Evolutionary conservation across 192 early-diverging fungal species (phyloP), one percentile per base, ranked within the genome.

Genomic region (Pilobolus umbonatus): DNA sequence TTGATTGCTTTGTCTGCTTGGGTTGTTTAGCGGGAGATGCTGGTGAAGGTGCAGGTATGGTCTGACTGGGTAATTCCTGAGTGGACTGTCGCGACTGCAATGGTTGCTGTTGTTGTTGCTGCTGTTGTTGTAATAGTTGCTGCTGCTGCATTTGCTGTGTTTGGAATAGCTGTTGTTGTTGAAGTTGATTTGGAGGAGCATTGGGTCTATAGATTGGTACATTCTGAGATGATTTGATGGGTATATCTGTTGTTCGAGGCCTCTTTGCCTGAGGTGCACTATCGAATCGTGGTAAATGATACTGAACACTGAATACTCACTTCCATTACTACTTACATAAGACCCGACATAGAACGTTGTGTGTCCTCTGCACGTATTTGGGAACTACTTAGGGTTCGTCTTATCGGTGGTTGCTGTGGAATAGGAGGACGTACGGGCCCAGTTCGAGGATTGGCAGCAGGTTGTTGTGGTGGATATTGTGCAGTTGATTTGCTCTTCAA

Each of bases 401-500:
- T 31, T 36, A 50, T 43, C n/a, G 39, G 55, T 44, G 42, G 22
- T 24, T 32, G 30, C 32, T 29, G 26, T 32, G 42, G 39, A 10
- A 53, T 53, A 21, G 51, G 34, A n/a, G 51, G 51, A 24, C 29
- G 4, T 5, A 53, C 29, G 3, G 44, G 44, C 11, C 10, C 7
- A 31, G 30, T 19, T 5, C 29, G 51, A 4, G 47, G 26, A n/a
- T 22, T 28, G 17, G 47, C 19, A 49, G 43, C 43, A 44, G 3
- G 22, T 14, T 28, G 22, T 47, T 21, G 21, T 1, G 14, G 5
- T 11, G 24, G 11, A 21, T 14, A 12, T 25, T 25, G 9, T 52
- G 61, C 19, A 31, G 24, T 47, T 6, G 69, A 65, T 58, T 64
- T 62, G 34, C 62, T 71, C 53, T 73, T 74, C 29, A 77, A 60